phyloP scores from a whole-genome alignment of 225 moss, liverwort and hornwort genomes.

The Anthoceros angustus region DNA sequence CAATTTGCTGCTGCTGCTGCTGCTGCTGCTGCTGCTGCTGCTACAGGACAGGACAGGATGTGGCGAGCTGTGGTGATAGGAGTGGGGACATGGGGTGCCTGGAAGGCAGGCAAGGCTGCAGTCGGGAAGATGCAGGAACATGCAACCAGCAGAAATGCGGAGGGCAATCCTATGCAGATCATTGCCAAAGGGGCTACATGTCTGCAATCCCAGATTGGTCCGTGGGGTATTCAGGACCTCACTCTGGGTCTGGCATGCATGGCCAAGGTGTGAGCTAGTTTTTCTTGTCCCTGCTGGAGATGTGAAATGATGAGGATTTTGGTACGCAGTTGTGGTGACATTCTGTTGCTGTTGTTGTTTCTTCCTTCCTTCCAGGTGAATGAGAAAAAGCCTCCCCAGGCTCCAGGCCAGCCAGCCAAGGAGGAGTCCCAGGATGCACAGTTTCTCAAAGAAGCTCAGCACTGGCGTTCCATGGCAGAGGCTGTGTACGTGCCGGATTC shows the following conservation, averaged over 20 bases:
- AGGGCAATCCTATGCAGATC: conserved; percentile 34
- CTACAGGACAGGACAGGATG: conserved; percentile 13
- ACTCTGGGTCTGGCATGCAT: conserved; percentile 75
- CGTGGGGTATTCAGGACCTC: conserved; percentile 75
- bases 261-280: conserved; percentile 37
- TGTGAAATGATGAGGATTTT: conserved; percentile 7
- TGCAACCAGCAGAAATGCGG: conserved; percentile 12
- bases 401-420: conserved; percentile 45
- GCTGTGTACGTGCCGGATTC: conserved; percentile 53
- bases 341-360: too few relatives aligned
- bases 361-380: conserved; percentile 30
- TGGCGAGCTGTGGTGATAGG: conserved; percentile 26
- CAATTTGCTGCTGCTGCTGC: neutral
- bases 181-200: conserved; percentile 32
- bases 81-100: conserved; percentile 23
- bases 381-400: conserved; percentile 41
- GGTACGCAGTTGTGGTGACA: too few relatives aligned
- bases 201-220: conserved; percentile 63
- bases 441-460: conserved; percentile 66
- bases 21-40: neutral
- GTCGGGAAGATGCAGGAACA: conserved; percentile 16
- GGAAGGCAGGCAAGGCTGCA: conserved; percentile 26
- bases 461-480: conserved; percentile 73
- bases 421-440: conserved; percentile 32
- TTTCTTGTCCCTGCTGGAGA: neutral